These are phyloP conservation scores for Wickerhamiella parazyma DNA, from an alignment of 805 yeast species.

Conservation along the genomic window DNA sequence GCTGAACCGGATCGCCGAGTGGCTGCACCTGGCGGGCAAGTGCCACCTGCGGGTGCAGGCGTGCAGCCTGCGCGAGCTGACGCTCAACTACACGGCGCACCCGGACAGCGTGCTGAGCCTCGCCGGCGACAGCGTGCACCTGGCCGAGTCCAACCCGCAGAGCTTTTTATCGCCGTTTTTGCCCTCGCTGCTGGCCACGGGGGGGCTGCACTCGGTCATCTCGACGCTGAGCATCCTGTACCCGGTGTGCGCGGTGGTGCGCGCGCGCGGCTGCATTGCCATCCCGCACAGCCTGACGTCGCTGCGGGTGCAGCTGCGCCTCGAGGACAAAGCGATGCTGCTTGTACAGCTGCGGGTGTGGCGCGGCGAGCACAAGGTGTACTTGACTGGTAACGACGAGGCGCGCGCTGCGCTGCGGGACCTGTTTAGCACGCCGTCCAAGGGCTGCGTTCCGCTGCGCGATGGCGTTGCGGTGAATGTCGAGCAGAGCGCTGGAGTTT, in stretches of 20 bases:
- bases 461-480: slow-evolving; percentile 18
- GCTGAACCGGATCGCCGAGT: slow-evolving; percentile 16
- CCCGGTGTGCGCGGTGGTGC: slow-evolving; percentile 15
- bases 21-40: slow-evolving; percentile 15
- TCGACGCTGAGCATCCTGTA: slow-evolving; percentile 14
- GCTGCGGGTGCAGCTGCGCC: slow-evolving; percentile 9
- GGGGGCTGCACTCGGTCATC: slow-evolving; percentile 13
- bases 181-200: slow-evolving; percentile 18
- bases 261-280: slow-evolving; percentile 11
- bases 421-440: not conserved
- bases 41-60: slow-evolving; percentile 13
- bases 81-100: slow-evolving; percentile 15
- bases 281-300: slow-evolving; percentile 20
- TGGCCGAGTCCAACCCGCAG: slow-evolving; percentile 18
- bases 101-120: slow-evolving; percentile 8
- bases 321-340: slow-evolving; percentile 12
- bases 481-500: slow-evolving; percentile 10
- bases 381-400: slow-evolving; percentile 14
- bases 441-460: slow-evolving; percentile 17
- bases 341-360: slow-evolving; percentile 16
- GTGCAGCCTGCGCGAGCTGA: slow-evolving; percentile 15
- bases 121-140: slow-evolving; percentile 11
- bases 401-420: slow-evolving; percentile 9
- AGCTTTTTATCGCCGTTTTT: slow-evolving; percentile 16
- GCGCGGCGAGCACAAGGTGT: slow-evolving; percentile 12